phyloP scores from a whole-genome alignment of 306 rosid genomes.

The Cucurbita pepo region DNA sequence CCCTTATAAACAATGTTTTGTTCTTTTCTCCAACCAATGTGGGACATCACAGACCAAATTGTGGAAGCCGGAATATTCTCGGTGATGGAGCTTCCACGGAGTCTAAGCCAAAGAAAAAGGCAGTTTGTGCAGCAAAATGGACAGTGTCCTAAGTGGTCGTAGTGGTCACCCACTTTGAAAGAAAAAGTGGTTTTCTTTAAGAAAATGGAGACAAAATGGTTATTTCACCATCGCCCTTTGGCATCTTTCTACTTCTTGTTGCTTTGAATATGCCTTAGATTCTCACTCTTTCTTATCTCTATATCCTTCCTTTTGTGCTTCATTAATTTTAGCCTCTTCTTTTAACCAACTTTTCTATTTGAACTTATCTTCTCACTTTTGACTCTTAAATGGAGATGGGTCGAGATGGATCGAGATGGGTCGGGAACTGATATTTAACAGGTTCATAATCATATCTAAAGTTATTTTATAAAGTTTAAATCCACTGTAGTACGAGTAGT shows the following conservation, averaged over 20 bases:
- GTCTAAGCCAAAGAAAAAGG: background rate
- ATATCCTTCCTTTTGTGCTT: background rate
- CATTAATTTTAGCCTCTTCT: background rate
- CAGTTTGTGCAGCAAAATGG: background rate
- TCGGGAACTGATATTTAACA: background rate
- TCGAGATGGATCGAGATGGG: background rate
- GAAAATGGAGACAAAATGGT: background rate
- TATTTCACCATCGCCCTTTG: background rate
- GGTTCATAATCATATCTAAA: background rate
- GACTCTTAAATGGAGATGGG: background rate
- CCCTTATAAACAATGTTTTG: too few species aligned
- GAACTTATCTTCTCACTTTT: background rate
- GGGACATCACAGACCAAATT: too few species aligned
- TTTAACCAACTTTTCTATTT: background rate
- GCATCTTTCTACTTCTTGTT: background rate
- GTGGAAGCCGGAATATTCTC: background rate
- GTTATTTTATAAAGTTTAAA: too few species aligned
- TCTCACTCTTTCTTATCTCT: slow-evolving; percentile 3
- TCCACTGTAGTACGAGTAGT: background rate
- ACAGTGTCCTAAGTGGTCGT: background rate
- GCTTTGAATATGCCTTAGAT: slow-evolving; percentile 2
- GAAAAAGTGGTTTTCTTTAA: background rate
- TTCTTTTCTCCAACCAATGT: too few species aligned
- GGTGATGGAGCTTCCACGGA: background rate
- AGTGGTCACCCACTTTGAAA: background rate